Base-by-base conservation (phyloP, 495 filamentous ascomycete genomes). In the Xylaria bambusicola region DNA sequence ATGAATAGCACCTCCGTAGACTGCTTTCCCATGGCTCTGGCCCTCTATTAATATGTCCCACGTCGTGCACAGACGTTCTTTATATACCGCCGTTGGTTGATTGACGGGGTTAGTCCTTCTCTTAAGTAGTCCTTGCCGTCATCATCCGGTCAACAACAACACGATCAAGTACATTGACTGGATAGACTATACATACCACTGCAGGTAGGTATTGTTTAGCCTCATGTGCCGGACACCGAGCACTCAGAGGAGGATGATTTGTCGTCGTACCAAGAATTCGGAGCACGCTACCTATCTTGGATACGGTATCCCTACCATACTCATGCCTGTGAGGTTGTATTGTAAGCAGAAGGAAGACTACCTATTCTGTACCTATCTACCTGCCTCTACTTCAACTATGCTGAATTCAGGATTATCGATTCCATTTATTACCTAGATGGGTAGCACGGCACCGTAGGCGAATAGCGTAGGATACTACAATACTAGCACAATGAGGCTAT, bases 31-130 rank as follows among this genome's bases (percentile, higher is more conserved):
- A 44, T 44, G 38, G 52, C 44, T 42, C 52, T 42, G 52, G 36
- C n/a, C 52, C 24, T 29, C 38, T 54, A 54, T 54, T 44, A 54
- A 42, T 42, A 54, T 33, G 42, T 42, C 36, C 51, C 52, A 54
- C 52, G 52, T 20, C 52, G 52, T 44, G 52, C 38, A 44, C 52
- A 33, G 36, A 36, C 29, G 3, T 24, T 51, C 17, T 17, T 38
- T 38, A 38, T 6, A 13, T 38, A 38, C 6, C 36, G 3, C 12
- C 7, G 7, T 10, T 33, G 5, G 29, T 33, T 33, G 29, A 5
- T 33, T 5, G 29, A 10, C 7, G 15, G 36, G 36, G 6, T 8
- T n/a, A n/a, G n/a, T n/a, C n/a, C n/a, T n/a, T n/a, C n/a, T n/a
- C n/a, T n/a, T n/a, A n/a, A n/a, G n/a, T n/a, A 13, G 36, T 15